Percentiles rank a stretch among this genome's conserved stretches.
Conservation (phyloP, 768 basidiomycete genomes). For the Paxillus involutus region DNA sequence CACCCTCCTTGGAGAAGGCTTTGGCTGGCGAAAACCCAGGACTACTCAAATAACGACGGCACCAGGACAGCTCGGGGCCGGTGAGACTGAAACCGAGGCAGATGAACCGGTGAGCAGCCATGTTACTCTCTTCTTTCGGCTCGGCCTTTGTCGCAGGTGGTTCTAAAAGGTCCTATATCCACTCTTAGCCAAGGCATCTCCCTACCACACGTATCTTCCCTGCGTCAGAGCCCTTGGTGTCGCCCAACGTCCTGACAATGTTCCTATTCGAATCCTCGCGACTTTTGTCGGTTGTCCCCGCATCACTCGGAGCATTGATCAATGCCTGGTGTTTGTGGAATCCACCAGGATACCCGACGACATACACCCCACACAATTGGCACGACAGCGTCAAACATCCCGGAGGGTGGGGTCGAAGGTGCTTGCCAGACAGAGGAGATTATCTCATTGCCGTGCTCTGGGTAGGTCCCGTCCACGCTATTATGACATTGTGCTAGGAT, state of each 20-base stretch:
- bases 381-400: neutral
- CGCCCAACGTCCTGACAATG: constrained; percentile 49
- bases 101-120: constrained; percentile 64
- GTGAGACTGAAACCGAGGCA: constrained; percentile 78
- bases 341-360: constrained; percentile 37
- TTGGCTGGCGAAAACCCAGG: constrained; percentile 38
- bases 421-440: constrained; percentile 57
- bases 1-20: constrained; percentile 25
- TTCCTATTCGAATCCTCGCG: constrained; percentile 71
- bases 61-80: constrained; percentile 58
- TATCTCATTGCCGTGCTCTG: constrained; percentile 69
- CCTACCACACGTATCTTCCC: constrained; percentile 67
- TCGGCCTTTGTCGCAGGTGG: neutral
- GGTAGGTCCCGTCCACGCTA: constrained; percentile 42
- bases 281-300: constrained; percentile 71
- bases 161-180: constrained; percentile 9
- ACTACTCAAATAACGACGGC: constrained; percentile 57
- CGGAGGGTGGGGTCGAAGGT: constrained; percentile 28
- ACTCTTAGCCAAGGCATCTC: constrained; percentile 51
- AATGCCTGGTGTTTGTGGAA: constrained; percentile 55
- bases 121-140: neutral
- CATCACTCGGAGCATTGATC: constrained; percentile 61
- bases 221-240: constrained; percentile 48
- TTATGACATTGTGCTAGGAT: neutral
- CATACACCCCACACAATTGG: constrained; percentile 3